phyloP scores from a whole-genome alignment of 2,329 filamentous ascomycete genomes.

The Neurospora sp. region DNA sequence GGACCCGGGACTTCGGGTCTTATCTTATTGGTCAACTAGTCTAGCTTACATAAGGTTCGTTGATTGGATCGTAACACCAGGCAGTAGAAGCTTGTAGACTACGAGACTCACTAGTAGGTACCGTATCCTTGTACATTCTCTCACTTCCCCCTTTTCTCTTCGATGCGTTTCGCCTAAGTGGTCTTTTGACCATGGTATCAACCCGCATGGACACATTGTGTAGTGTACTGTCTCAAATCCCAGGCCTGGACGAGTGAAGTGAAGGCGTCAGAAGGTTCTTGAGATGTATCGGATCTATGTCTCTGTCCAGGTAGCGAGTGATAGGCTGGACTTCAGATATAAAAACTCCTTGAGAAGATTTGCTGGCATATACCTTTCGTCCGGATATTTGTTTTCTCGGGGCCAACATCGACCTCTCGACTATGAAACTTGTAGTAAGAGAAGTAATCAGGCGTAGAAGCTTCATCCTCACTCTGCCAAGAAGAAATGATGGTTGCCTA shows the following conservation, averaged over 20 bases:
- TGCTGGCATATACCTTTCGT: neutral
- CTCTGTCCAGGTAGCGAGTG: neutral
- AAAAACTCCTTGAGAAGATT: neutral
- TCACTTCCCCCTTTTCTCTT: accelerated
- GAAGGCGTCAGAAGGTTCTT: neutral
- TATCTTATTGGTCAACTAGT: no score
- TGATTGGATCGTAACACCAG: no score
- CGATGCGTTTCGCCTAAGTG: accelerated
- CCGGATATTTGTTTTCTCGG: neutral
- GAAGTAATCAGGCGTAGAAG: neutral
- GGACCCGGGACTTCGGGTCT: no score
- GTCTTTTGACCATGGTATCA: neutral
- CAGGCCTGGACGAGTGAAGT: neutral
- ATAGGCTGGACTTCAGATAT: neutral
- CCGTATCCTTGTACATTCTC: neutral
- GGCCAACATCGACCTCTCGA: neutral
- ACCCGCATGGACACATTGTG: accelerated
- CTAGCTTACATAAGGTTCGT: no score
- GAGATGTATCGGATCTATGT: neutral
- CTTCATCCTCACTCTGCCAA: neutral
- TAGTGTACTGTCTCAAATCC: neutral
- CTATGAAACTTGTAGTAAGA: neutral
- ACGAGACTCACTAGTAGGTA: neutral
- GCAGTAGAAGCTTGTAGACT: neutral
- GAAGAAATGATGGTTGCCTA: no score